Base-by-base conservation (phyloP, 805 yeast genomes). In the Naumovozyma baii region DNA sequence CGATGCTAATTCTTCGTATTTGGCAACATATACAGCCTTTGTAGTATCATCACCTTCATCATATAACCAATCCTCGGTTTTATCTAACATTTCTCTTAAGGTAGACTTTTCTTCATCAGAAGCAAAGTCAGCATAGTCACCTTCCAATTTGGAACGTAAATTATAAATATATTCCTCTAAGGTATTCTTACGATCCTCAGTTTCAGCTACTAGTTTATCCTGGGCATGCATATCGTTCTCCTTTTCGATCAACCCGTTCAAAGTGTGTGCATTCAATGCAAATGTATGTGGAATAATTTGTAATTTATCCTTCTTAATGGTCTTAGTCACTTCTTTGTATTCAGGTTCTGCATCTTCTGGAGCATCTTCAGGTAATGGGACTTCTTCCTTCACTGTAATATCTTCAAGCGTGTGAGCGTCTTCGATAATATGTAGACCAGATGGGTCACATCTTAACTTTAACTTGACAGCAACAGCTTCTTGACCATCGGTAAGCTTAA, bases 161-260 rank as follows among this genome's bases (percentile, higher is more conserved):
- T 86, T 94, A 70, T 92, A 92, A 59, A 92, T 92, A 75, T 92
- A 92, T 74, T 92, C 99, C 74, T 92, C 98, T 47, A 92, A 74
- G 50, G 95, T 92, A 66, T 92, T 92, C 82, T 92, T 92, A 68
- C 87, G 86, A 71, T 92, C 96, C 74, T 92, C 97, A 51, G 97
- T 92, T 71, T 92, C 97, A 51, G 94, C 94, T 50, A 92, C 96
- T 55, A 90, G 80, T 73, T 88, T 92, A 69, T 92, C 99, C 61
- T 81, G 87, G 62, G 86, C 77, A 49, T 76, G 73, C 80, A 92
- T 69, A 63, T 81, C 74, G 59, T 77, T 76, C 73, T 92, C 99
- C 65, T 70, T 70, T 74, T 92, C 97, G 46, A 82, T 73, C 51
- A 71, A 73, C 40, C 66, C 68, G 55, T 78, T 70, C 64, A 85